Conservation (phyloP, 768 basidiomycete species). For the Leccinum uliginosum region DNA sequence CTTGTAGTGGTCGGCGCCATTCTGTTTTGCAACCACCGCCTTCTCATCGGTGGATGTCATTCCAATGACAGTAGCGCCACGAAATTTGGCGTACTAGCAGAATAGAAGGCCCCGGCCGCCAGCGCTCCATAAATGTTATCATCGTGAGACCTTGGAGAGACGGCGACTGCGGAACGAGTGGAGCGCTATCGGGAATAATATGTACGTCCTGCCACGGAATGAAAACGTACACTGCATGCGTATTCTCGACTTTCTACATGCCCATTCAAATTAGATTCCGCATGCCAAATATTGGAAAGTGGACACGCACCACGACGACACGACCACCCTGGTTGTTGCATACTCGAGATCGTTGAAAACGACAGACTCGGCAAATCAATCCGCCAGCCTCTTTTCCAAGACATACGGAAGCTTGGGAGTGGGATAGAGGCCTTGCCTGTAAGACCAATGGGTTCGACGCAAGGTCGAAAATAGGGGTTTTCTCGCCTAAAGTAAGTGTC, state of each 20-base stretch:
- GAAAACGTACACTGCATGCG: conserved; percentile 71
- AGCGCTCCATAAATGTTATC: conserved; percentile 67
- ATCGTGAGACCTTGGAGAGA: conserved; percentile 79
- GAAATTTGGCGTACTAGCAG: conserved; percentile 61
- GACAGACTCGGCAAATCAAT: conserved; percentile 61
- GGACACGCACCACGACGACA: conserved; percentile 59
- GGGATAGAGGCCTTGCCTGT: conserved; percentile 63
- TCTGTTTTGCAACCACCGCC: conserved; percentile 67
- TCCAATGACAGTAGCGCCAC: conserved; percentile 88
- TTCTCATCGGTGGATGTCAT: conserved; percentile 87
- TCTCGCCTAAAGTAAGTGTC: conserved; percentile 75
- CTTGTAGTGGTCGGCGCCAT: conserved; percentile 83
- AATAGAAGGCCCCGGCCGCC: conserved; percentile 79
- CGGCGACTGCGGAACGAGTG: conserved; percentile 60
- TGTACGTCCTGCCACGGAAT: conserved; percentile 58
- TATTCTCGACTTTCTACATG: conserved; percentile 41
- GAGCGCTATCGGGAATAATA: conserved; percentile 57
- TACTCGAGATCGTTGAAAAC: conserved; percentile 59
- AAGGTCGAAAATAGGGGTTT: neutral
- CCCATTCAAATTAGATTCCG: neutral
- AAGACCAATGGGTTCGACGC: neutral
- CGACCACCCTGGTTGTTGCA: conserved; percentile 64
- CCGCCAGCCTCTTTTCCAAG: conserved; percentile 82
- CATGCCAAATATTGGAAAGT: neutral
- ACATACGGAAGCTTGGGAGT: conserved; percentile 54